Base-by-base conservation (phyloP, 1,284 basidiomycete genomes). In the Ganoderma leucocontextum region DNA sequence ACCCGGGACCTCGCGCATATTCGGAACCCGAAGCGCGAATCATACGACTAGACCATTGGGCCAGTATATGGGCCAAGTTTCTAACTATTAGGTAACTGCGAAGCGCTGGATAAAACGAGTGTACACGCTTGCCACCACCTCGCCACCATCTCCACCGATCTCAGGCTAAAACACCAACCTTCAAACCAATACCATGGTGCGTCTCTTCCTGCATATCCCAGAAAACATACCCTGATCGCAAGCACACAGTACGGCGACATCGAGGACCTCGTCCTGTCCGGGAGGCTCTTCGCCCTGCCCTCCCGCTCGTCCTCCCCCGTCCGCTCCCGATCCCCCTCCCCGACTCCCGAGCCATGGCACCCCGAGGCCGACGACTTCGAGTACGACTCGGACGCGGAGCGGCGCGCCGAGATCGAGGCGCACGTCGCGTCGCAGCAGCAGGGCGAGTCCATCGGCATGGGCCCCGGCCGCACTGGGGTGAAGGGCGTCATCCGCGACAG, bases 401-500 rank as follows among this genome's bases (percentile, higher is more conserved):
- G 76, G 25, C 75, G 75, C 41, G 74, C 71, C 17, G 73, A 75
- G 2, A 69, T 78, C 8, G 71, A 78, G 63, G 73, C 73, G 4
- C 77, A 74, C 70, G 66, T 74, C 42, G 70, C 76, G n/a, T 72
- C 73, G 35, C 73, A 76, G 65, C 72, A 71, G 42, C 72, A 78
- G 67, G 77, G 80, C 60, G 77, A 80, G 64, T 87, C 88, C 13
- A 91, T 94, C 67, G 92, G 92, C n/a, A 91, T 94, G 91, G 92
- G 90, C 7, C 91, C 91, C 9, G 93, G 93, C 2, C 85, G 93
- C 33, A 95, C 93, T 4, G 93, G 93, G 36, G 93, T 95, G 62
- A 95, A 95, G 74, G 93, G 93, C 42, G 93, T 95, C 68, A 92
- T 95, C 68, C 86, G 92, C 36, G 93, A 95, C 78, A 84, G 87